phyloP scores from a whole-genome alignment of 1,139 yeast genomes.

The Hemisphaericaspora xylofermentans region DNA sequence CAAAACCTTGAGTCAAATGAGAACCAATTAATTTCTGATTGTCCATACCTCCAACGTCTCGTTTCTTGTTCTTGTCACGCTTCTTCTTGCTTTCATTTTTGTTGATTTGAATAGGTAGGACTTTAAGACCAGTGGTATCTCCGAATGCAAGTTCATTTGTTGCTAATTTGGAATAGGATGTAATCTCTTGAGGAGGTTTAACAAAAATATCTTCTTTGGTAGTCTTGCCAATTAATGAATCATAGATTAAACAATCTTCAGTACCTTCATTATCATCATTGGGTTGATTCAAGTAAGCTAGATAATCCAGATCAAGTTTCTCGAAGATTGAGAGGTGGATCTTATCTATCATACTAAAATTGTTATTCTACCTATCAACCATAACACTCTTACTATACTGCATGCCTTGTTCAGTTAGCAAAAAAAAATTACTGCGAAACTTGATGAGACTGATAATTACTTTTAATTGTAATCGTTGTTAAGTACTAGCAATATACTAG shows the following conservation, averaged over 20 bases:
- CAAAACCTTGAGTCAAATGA: constrained; percentile 20
- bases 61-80: constrained; percentile 9
- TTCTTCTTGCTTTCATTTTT: constrained; percentile 2
- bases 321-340: constrained; percentile 11
- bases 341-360: constrained; percentile 10
- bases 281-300: constrained; percentile 2
- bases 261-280: constrained; percentile 2
- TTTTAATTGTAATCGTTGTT: too few relatives aligned
- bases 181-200: constrained; percentile 9
- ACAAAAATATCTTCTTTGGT: neutral
- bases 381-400: too few relatives aligned
- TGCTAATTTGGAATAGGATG: constrained; percentile 9
- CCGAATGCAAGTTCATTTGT: constrained; percentile 4
- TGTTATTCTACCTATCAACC: neutral
- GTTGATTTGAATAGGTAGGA: constrained; percentile 2
- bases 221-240: neutral
- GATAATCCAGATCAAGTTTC: constrained; percentile 5
- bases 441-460: too few relatives aligned
- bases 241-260: constrained; percentile 4
- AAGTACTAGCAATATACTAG: too few relatives aligned
- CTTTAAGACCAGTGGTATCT: constrained; percentile 10
- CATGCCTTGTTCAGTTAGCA: too few relatives aligned
- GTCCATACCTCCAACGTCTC: constrained; percentile 4
- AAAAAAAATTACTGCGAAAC: too few relatives aligned
- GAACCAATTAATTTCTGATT: constrained; percentile 20